A percentile compares a stretch with the other conserved stretches of the same genome.
Evolutionary conservation across 2,329 filamentous ascomycete genomes (phyloP).

Genomic region (Tolypocladium tropicale): DNA sequence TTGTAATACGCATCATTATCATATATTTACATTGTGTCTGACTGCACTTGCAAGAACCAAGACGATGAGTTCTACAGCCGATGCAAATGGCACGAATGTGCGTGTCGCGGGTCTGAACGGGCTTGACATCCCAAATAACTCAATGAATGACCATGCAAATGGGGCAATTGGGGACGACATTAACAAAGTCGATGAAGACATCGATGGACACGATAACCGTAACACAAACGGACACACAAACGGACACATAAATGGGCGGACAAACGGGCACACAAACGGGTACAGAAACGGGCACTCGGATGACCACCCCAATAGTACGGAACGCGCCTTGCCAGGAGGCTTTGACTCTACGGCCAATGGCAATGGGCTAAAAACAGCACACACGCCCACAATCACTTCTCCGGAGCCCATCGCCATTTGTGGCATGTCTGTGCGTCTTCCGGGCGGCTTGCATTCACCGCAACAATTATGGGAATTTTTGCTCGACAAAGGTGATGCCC

Average conservation of each 20-base stretch:
- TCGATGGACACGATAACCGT: neutral
- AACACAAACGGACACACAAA: neutral
- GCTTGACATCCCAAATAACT: neutral
- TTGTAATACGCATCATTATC: no score
- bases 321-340: neutral
- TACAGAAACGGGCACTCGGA: no score
- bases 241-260: neutral
- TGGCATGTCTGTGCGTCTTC: neutral
- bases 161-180: no score
- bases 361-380: neutral
- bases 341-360: neutral
- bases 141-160: neutral
- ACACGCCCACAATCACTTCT: neutral
- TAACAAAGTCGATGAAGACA: no score
- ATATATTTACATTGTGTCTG: no score
- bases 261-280: neutral
- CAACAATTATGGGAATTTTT: neutral
- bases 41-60: neutral
- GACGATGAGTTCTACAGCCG: neutral
- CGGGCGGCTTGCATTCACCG: neutral
- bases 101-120: neutral
- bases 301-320: no score
- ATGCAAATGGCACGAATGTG: neutral
- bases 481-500: neutral
- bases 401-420: neutral